Conservation (phyloP, 108 stramenopile species). For the Skeletonema potamos region DNA sequence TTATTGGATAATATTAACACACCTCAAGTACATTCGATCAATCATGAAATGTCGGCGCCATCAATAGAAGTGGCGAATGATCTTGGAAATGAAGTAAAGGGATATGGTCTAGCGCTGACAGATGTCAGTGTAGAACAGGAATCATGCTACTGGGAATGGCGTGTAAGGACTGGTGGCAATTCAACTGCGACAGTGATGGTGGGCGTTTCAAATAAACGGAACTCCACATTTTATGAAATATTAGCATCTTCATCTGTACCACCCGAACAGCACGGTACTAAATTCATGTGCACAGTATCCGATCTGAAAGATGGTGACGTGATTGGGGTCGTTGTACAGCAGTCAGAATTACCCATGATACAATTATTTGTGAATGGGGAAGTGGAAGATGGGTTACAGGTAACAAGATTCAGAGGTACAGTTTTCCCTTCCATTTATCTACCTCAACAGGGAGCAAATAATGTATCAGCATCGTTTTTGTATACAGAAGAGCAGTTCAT, state of each 20-base stretch:
- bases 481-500: conserved; percentile 59
- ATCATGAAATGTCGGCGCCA: conserved; percentile 35
- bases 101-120: conserved; percentile 68
- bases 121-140: conserved; percentile 80
- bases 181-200: conserved; percentile 53
- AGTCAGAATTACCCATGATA: conserved; percentile 86
- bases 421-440: conserved; percentile 75
- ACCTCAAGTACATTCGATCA: conserved; percentile 52
- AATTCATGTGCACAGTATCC: conserved; percentile 65
- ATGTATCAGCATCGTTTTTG: conserved; percentile 48
- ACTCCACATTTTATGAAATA: conserved; percentile 64
- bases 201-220: conserved; percentile 72
- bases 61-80: conserved; percentile 28
- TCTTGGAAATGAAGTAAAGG: conserved; percentile 35
- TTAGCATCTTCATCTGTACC: conserved; percentile 61
- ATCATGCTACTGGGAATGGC: conserved; percentile 86
- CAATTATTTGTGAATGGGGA: conserved; percentile 80
- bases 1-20: conserved; percentile 38
- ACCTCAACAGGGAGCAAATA: conserved; percentile 41
- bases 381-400: conserved; percentile 54
- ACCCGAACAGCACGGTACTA: conserved; percentile 56
- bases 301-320: conserved; percentile 67
- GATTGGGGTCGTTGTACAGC: conserved; percentile 79
- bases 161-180: conserved; percentile 38
- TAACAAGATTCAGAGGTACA: conserved; percentile 73